Evolutionary conservation across 331 rosid genomes (phyloP).

Genomic region (Cydonia oblonga): DNA sequence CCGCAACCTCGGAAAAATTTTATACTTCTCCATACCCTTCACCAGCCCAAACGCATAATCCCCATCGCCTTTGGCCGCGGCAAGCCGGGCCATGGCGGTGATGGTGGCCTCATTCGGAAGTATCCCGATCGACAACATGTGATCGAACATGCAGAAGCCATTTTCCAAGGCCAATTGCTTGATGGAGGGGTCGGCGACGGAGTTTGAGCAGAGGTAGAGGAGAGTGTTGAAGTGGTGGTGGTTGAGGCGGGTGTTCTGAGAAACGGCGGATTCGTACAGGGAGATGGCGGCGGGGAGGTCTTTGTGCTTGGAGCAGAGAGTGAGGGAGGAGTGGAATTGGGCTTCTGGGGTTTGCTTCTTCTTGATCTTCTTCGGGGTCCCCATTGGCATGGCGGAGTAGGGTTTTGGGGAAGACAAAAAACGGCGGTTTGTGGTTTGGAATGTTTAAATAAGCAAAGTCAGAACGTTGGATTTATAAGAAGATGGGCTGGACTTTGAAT

Average conservation of each 20-base stretch:
- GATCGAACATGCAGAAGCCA: slow-evolving; percentile 60
- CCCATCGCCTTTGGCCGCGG: slow-evolving; percentile 59
- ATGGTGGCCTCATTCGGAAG: slow-evolving; percentile 74
- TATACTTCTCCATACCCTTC: slow-evolving; percentile 32
- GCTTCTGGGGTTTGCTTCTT: slow-evolving; percentile 32
- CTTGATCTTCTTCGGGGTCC: slow-evolving; percentile 29
- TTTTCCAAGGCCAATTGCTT: slow-evolving; percentile 30
- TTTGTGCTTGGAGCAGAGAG: slow-evolving; percentile 52
- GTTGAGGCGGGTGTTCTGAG: slow-evolving; percentile 28
- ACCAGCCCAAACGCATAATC: slow-evolving; percentile 51
- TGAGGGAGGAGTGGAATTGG: slow-evolving; percentile 55
- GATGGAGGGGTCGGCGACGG: slow-evolving; percentile 35
- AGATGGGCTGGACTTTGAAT: not conserved
- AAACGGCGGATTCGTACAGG: slow-evolving; percentile 40
- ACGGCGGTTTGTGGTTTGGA: not conserved
- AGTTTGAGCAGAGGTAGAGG: slow-evolving; percentile 71
- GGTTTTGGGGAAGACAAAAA: not conserved
- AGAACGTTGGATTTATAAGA: not conserved
- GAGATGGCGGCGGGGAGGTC: slow-evolving; percentile 43
- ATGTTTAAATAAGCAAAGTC: not conserved
- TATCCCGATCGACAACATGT: slow-evolving; percentile 27
- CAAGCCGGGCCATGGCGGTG: slow-evolving; percentile 60
- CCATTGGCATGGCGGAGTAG: slow-evolving; percentile 22
- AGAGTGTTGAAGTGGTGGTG: slow-evolving; percentile 65
- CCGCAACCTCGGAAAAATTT: slow-evolving; percentile 45